phyloP scores from a whole-genome alignment of 805 yeast genomes.

The Spathaspora sp. region DNA sequence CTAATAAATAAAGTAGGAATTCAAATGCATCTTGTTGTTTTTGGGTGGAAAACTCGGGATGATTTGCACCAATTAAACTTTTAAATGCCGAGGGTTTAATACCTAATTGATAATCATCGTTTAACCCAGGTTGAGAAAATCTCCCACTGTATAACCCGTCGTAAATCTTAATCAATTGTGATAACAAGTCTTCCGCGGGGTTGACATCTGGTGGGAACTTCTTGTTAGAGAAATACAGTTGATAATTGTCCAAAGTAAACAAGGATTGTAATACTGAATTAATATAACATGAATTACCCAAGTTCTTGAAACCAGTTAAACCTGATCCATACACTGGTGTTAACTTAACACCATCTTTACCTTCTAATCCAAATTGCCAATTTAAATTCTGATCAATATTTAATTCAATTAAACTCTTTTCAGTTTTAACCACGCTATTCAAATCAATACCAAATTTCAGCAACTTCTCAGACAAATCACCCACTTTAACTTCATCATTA shows the following conservation, averaged over 20 bases:
- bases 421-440: constrained; percentile 59
- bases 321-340: constrained; percentile 70
- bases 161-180: constrained; percentile 74
- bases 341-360: constrained; percentile 62
- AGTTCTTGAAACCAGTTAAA: constrained; percentile 79
- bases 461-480: constrained; percentile 47
- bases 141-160: constrained; percentile 77
- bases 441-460: constrained; percentile 66
- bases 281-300: constrained; percentile 92
- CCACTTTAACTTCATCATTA: constrained; percentile 84
- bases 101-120: constrained; percentile 65
- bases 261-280: constrained; percentile 77
- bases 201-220: constrained; percentile 30
- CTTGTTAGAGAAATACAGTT: constrained; percentile 31
- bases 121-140: constrained; percentile 56
- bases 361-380: constrained; percentile 87
- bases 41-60: constrained; percentile 79
- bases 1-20: constrained; percentile 66
- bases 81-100: constrained; percentile 76
- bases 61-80: constrained; percentile 68
- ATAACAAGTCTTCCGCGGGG: constrained; percentile 63
- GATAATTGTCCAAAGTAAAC: constrained; percentile 40
- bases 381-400: constrained; percentile 89
- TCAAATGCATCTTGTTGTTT: constrained; percentile 96
- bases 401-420: constrained; percentile 81